These are phyloP conservation scores for Saccharomyces hybrid DNA, from an alignment of 1,139 yeast species.

Conservation along the genomic window DNA sequence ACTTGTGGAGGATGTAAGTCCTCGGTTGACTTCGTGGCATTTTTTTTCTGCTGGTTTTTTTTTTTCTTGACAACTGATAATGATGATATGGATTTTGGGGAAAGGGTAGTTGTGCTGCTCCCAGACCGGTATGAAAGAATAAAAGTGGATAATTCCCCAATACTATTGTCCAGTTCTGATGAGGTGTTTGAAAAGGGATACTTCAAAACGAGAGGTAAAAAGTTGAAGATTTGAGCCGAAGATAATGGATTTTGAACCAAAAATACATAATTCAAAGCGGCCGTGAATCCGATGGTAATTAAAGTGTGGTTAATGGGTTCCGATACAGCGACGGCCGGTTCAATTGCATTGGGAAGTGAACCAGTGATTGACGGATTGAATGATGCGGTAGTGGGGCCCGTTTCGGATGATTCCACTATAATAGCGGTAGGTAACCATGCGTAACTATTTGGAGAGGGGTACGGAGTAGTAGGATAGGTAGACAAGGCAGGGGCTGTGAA, in stretches of 20 bases:
- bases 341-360: constrained; percentile 54
- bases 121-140: background rate
- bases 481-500: background rate
- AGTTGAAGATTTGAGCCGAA: constrained; percentile 66
- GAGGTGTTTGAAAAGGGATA: constrained; percentile 39
- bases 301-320: constrained; percentile 38
- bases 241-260: constrained; percentile 56
- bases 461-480: background rate
- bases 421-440: constrained; percentile 15
- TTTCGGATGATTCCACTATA: constrained; percentile 6
- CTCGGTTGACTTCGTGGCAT: background rate
- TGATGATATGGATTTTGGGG: background rate
- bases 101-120: background rate
- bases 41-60: background rate
- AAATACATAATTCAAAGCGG: constrained; percentile 58
- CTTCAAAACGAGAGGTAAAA: constrained; percentile 48
- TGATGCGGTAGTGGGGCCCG: constrained; percentile 3
- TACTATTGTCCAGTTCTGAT: background rate
- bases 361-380: constrained; percentile 16
- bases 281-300: constrained; percentile 57
- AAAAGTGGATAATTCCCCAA: background rate
- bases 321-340: constrained; percentile 35
- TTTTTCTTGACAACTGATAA: background rate
- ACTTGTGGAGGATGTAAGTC: background rate
- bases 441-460: background rate